phyloP scores from a whole-genome alignment of 2,329 filamentous ascomycete species.

The Cladosporium austrohemisphaericum region DNA sequence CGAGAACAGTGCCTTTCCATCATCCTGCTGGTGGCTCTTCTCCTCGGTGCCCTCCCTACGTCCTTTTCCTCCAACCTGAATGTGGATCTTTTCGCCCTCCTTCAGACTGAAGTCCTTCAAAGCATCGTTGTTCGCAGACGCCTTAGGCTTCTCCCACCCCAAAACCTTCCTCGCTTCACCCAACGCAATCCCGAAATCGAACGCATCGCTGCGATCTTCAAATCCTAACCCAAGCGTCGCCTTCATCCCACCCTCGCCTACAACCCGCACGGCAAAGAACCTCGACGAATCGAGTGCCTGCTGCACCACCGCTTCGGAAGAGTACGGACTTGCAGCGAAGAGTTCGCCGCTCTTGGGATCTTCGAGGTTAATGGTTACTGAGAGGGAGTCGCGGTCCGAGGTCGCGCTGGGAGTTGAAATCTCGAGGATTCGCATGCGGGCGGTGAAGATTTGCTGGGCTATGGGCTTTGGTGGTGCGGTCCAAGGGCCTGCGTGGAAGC shows the following conservation, averaged over 20 bases:
- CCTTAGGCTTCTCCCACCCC: slow-evolving; percentile 58
- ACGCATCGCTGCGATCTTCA: slow-evolving; percentile 79
- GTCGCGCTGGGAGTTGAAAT: slow-evolving; percentile 29
- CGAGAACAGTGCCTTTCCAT: slow-evolving; percentile 58
- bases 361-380: slow-evolving; percentile 68
- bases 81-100: slow-evolving; percentile 82
- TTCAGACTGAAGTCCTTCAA: slow-evolving; percentile 80
- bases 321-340: slow-evolving; percentile 82
- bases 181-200: slow-evolving; percentile 77
- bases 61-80: slow-evolving; percentile 65
- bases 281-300: slow-evolving; percentile 73
- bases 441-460: slow-evolving; percentile 77
- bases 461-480: slow-evolving; percentile 62
- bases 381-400: slow-evolving; percentile 54
- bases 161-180: slow-evolving; percentile 72
- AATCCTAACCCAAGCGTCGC: slow-evolving; percentile 81
- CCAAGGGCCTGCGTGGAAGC: slow-evolving; percentile 75
- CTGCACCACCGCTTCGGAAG: slow-evolving; percentile 62
- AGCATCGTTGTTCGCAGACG: slow-evolving; percentile 34
- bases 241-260: slow-evolving; percentile 70
- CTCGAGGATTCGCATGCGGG: slow-evolving; percentile 59
- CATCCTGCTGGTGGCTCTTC: slow-evolving; percentile 31
- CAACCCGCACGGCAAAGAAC: slow-evolving; percentile 80
- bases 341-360: slow-evolving; percentile 68
- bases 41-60: slow-evolving; percentile 39